phyloP scores from a whole-genome alignment of 768 basidiomycete species.

The Termitomyces heimii region DNA sequence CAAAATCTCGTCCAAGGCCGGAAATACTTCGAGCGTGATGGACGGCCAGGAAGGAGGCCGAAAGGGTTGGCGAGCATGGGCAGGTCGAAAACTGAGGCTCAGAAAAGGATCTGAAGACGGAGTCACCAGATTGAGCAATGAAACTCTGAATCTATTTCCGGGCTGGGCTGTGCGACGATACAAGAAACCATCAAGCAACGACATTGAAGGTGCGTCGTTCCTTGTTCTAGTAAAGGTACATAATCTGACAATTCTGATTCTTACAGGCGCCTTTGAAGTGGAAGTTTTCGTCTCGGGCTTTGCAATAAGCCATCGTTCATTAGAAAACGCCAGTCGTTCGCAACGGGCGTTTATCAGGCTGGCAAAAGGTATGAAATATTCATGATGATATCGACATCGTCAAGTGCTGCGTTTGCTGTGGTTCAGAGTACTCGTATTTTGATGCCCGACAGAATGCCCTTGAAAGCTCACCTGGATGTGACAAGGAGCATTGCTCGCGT shows the following conservation, averaged over 20 bases:
- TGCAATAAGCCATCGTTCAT: conserved; percentile 53
- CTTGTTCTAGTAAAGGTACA: not conserved
- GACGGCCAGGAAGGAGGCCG: conserved; percentile 11
- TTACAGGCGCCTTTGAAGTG: conserved; percentile 55
- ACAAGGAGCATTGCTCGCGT: not conserved
- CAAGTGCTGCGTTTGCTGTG: not conserved
- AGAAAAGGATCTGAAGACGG: conserved; percentile 14
- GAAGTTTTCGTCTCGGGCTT: conserved; percentile 76
- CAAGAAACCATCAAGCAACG: conserved; percentile 13
- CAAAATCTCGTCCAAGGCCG: not conserved
- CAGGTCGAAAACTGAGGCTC: conserved; percentile 46
- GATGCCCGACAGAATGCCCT: not conserved
- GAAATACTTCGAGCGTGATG: not conserved
- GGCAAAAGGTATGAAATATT: conserved; percentile 55
- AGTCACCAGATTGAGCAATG: conserved; percentile 15
- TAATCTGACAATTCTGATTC: not conserved
- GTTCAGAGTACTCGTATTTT: not conserved
- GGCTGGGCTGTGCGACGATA: conserved; percentile 72
- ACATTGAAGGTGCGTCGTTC: conserved; percentile 21
- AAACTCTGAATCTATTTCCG: conserved; percentile 63
- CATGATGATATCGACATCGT: not conserved
- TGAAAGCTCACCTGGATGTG: not conserved
- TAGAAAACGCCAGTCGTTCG: conserved; percentile 61
- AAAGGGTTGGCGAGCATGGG: conserved; percentile 59
- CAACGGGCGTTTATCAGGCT: conserved; percentile 72